Evolutionary conservation across 2,329 filamentous ascomycete genomes (phyloP), one percentile per base, ranked within the genome.

Genomic region (Elsinoe australis): DNA sequence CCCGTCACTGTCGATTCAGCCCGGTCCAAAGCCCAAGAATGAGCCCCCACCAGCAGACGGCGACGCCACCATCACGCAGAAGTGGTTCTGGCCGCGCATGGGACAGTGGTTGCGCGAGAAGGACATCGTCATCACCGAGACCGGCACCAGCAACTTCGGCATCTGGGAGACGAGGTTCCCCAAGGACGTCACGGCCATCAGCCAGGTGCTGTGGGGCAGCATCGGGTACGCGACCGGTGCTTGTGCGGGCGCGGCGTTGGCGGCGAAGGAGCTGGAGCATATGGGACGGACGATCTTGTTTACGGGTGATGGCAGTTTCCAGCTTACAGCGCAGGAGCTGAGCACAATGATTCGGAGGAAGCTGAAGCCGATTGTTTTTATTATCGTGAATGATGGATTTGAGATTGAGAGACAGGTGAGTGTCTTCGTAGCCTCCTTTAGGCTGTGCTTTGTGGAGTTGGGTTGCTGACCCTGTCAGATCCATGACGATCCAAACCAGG

Each of bases 391-490:
- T 63, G 79, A 89, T 32, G 88, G 88, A 8, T 94, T 85, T 68
- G 92, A 87, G 7, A 92, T 94, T 62, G 88, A 95, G 68, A 80
- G 88, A 22, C 85, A 79, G 63, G 94, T 94, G 59, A 87, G 94
- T 65, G 87, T 19, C 19, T 87, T 47, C n/a, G n/a, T n/a, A n/a
- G n/a, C n/a, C n/a, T n/a, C n/a, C n/a, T n/a, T n/a, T n/a, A n/a
- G n/a, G n/a, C n/a, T n/a, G n/a, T n/a, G n/a, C n/a, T n/a, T n/a
- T n/a, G n/a, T n/a, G n/a, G 88, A 6, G 85, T n/a, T 24, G 15
- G 32, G n/a, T 9, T 17, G 14, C 39, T 52, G 75, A 71, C 8
- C 65, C 73, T 48, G 56, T 78, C 24, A 42, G 47, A 42, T 42
- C 32, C 47, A 49, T 17, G 47, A 49, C 22, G 35, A 42, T 31